A percentile compares a stretch with the other conserved stretches of the same genome.
Conservation (phyloP, 2,329 filamentous ascomycete genomes). For the Boeremia exigua region DNA sequence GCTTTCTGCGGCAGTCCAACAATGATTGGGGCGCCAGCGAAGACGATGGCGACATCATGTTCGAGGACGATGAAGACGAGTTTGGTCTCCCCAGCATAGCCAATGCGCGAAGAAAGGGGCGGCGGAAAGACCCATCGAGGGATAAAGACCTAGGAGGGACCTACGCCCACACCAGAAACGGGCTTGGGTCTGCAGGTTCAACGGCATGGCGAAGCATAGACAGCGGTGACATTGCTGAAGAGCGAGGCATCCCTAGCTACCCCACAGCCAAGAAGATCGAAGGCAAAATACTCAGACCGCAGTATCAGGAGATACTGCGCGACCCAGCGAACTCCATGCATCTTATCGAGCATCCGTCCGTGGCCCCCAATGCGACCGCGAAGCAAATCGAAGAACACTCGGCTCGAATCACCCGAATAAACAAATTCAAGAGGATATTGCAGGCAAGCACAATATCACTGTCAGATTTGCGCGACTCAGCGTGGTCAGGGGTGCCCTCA, state of each 20-base stretch:
- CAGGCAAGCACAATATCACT: conserved; percentile 90
- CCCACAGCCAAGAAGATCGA: conserved; percentile 88
- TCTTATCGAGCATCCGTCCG: conserved; percentile 84
- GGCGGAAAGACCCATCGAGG: conserved; percentile 53
- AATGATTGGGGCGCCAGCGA: conserved; percentile 82
- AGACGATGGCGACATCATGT: conserved; percentile 72
- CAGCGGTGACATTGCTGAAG: conserved; percentile 93
- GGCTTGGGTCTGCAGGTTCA: conserved; percentile 23
- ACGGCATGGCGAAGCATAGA: conserved; percentile 67
- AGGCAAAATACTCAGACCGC: conserved; percentile 92
- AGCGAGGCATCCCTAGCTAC: conserved; percentile 81
- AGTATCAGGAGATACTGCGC: conserved; percentile 92
- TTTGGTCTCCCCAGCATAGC: conserved; percentile 93
- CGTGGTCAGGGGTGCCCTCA: conserved; percentile 93
- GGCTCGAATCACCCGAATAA: conserved; percentile 88
- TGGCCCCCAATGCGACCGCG: conserved; percentile 73
- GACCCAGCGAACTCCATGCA: conserved; percentile 93
- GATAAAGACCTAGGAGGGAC: conserved; percentile 53
- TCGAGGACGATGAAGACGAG: conserved; percentile 91
- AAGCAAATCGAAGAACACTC: conserved; percentile 89
- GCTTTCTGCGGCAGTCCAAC: conserved; percentile 80
- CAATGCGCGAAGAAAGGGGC: conserved; percentile 80
- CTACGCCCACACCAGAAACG: conserved; percentile 23
- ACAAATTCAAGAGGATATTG: conserved; percentile 96
- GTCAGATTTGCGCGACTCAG: conserved; percentile 79